Evolutionary conservation across 768 basidiomycete species (phyloP).

Genomic region (Holtermannia corniformis): DNA sequence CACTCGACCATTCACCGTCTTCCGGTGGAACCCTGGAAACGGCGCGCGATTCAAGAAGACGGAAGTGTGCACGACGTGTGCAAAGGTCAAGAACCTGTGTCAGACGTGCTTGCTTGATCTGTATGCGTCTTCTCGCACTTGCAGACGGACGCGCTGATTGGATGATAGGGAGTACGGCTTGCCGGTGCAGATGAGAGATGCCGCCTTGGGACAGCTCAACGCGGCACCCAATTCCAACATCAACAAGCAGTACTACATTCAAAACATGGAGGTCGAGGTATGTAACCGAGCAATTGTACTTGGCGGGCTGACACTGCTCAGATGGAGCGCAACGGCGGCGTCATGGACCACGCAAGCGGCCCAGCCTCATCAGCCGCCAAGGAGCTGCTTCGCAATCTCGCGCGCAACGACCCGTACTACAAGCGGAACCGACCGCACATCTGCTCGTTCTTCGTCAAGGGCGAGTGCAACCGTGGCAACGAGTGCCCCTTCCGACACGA

Average conservation of each 20-base stretch:
- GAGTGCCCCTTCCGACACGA: conserved; percentile 98
- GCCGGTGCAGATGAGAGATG: conserved; percentile 94
- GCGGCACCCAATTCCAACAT: conserved; percentile 94
- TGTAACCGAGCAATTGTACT: conserved; percentile 5
- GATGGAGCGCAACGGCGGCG: conserved; percentile 46
- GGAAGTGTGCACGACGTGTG: conserved; percentile 92
- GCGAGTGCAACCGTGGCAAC: conserved; percentile 78
- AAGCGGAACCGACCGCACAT: conserved; percentile 90
- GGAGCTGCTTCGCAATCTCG: conserved; percentile 92
- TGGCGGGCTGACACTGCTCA: conserved; percentile 30
- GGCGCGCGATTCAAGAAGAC: conserved; percentile 94
- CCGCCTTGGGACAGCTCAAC: conserved; percentile 68
- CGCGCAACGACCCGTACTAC: conserved; percentile 92
- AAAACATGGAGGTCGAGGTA: conserved; percentile 34
- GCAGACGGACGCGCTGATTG: not conserved
- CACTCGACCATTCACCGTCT: conserved; percentile 90
- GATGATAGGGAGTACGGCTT: conserved; percentile 64
- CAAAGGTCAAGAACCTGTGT: conserved; percentile 66
- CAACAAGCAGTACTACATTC: conserved; percentile 51
- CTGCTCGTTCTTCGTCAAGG: conserved; percentile 92
- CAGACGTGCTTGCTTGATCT: conserved; percentile 95
- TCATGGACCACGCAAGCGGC: conserved; percentile 23
- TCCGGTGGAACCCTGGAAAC: conserved; percentile 93
- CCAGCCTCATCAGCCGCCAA: conserved; percentile 69
- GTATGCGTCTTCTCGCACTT: conserved; percentile 15